Base-by-base conservation (phyloP, 1,284 basidiomycete species). In the Lignosus rhinocerotis region DNA sequence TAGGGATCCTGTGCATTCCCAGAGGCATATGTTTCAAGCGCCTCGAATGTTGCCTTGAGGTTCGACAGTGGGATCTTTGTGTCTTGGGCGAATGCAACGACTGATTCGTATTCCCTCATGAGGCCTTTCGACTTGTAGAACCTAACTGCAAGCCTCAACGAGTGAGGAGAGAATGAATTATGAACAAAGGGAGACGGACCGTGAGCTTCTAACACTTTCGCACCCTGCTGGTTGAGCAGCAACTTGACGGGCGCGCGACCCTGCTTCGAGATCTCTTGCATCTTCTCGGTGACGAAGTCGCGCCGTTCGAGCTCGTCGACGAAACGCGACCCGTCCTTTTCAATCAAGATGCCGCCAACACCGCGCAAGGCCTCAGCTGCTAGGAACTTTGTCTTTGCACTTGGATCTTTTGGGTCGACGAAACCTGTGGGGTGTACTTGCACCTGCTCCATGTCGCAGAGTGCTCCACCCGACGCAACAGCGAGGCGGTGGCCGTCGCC, bases 271-370 rank as follows among this genome's bases (percentile, higher is more conserved):
- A 94, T 95, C 80, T 94, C 92, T 92, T 92, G 94, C 48, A 96
- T 96, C 80, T 93, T 94, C 56, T 90, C 92, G 34, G 93, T 95
- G 63, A 95, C 93, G 65, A 84, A 98, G 76, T 98, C 96, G 77
- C 96, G 93, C 73, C 97, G 94, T 73, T 96, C 94, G 52, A 99
- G 85, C 76, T 98, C 96, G 69, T 99, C 96, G 59, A 95, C 94
- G 76, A 99, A 98, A 54, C 96, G 92, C 66, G 90, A 79, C 53
- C 96, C 96, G 61, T 90, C 87, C 74, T 90, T 92, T 77, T 98
- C 94, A 68, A 98, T 84, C 36, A 98, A 81, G 8, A 98, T 82
- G 76, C 96, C 96, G 71, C 96, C 96, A 61, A 94, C 93, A 70
- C 96, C 96, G 73, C 96, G 90, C 36, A 98, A 85, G 34, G 96